Conservation (phyloP, 1,284 basidiomycete species). For the Moesziomyces sp. region DNA sequence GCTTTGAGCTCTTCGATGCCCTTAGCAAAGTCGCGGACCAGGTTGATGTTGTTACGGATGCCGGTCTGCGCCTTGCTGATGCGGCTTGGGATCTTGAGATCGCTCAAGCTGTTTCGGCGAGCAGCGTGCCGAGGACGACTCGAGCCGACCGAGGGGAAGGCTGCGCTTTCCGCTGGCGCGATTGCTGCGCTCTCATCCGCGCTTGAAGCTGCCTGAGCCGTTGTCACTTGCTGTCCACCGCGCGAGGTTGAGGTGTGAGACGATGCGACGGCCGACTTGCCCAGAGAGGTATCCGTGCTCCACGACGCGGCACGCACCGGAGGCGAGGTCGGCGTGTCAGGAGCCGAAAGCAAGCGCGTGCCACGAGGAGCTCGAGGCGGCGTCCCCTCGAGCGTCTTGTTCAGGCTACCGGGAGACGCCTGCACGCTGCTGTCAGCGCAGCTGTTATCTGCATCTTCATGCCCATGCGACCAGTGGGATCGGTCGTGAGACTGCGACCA, state of each 20-base stretch:
- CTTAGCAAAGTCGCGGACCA: conserved; percentile 54
- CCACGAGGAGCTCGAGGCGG: not conserved
- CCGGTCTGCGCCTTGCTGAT: conserved; percentile 56
- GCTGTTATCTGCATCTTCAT: not conserved
- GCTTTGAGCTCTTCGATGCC: conserved; percentile 57
- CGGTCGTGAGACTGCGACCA: conserved; percentile 13
- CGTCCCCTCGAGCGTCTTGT: conserved; percentile 10
- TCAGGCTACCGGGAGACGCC: conserved; percentile 11
- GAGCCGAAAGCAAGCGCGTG: conserved; percentile 12
- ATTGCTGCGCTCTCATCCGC: conserved; percentile 6
- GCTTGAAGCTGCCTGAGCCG: not conserved
- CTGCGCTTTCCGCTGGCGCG: conserved; percentile 1
- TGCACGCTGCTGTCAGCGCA: conserved; percentile 8
- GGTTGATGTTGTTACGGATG: conserved; percentile 47
- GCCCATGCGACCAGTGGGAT: not conserved
- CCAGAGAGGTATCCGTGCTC: not conserved
- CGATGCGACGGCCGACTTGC: not conserved
- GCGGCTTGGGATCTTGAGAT: conserved; percentile 54
- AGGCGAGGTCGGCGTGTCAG: conserved; percentile 9
- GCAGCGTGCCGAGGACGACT: conserved; percentile 2
- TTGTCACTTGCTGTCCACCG: not conserved
- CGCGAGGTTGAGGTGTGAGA: not conserved
- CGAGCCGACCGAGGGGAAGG: not conserved
- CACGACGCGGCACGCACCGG: not conserved
- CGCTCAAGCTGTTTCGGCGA: conserved; percentile 52